Evolutionary conservation across 345 rosid genomes (phyloP).

Genomic region (Toxicodendron radicans): DNA sequence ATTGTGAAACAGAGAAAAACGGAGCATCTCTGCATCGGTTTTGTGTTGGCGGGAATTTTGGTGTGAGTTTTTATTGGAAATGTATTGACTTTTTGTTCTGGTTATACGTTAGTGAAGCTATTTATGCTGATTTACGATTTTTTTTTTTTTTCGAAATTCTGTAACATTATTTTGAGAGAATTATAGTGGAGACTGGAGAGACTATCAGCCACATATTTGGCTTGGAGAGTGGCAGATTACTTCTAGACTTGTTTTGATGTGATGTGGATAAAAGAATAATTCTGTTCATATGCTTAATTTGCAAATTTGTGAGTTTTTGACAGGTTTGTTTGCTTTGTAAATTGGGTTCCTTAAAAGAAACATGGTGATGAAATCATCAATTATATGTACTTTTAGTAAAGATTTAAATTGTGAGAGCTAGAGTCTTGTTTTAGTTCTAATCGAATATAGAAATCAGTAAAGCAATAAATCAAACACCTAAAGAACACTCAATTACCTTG

Average conservation of each 20-base stretch:
- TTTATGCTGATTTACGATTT: not conserved
- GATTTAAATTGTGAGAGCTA: no score
- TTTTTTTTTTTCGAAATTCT: not conserved
- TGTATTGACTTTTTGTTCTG: not conserved
- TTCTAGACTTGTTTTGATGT: not conserved
- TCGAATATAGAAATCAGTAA: no score
- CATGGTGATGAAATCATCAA: not conserved
- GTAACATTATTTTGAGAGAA: not conserved
- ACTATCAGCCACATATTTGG: not conserved
- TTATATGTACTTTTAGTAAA: no score
- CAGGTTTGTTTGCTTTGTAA: not conserved
- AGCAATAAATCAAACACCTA: no score
- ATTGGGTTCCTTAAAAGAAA: not conserved
- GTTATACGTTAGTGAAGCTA: not conserved
- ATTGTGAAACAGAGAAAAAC: slow-evolving; percentile 22
- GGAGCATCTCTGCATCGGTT: slow-evolving; percentile 27
- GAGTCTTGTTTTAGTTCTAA: no score
- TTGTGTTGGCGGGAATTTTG: slow-evolving; percentile 22
- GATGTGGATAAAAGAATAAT: not conserved
- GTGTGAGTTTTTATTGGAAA: no score
- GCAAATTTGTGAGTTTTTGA: not conserved
- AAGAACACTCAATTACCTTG: no score
- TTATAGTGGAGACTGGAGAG: not conserved
- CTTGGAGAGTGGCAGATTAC: not conserved
- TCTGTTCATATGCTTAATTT: not conserved